These are phyloP conservation scores for Dothiorella sarmentorum DNA, from an alignment of 2,329 filamentous ascomycete species.

Conservation along the genomic window DNA sequence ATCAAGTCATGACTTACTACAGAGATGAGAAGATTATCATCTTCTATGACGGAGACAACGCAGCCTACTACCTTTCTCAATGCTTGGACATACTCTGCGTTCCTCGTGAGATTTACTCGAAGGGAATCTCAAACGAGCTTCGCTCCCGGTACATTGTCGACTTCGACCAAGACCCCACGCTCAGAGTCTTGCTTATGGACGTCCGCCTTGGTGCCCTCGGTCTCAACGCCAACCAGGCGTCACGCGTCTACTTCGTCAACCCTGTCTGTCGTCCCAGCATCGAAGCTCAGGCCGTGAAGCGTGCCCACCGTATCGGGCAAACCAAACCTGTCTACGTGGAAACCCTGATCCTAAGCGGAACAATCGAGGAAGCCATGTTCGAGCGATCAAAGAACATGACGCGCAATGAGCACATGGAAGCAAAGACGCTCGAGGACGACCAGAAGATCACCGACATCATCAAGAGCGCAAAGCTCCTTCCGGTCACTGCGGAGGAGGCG, in stretches of 20 bases:
- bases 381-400: conserved; percentile 72
- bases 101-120: conserved; percentile 65
- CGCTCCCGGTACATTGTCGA: conserved; percentile 73
- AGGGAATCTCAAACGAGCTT: conserved; percentile 56
- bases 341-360: conserved; percentile 75
- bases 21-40: conserved; percentile 79
- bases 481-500: conserved; percentile 35
- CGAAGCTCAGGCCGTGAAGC: conserved; percentile 87
- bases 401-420: conserved; percentile 53
- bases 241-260: conserved; percentile 82
- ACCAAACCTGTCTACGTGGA: conserved; percentile 75
- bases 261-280: conserved; percentile 81
- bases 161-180: conserved; percentile 67
- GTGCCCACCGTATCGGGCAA: conserved; percentile 84
- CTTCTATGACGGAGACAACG: conserved; percentile 87
- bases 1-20: conserved; percentile 66
- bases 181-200: conserved; percentile 85
- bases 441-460: conserved; percentile 57
- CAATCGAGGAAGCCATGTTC: conserved; percentile 81
- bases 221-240: conserved; percentile 78
- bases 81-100: conserved; percentile 69
- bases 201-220: conserved; percentile 86
- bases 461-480: conserved; percentile 51
- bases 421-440: conserved; percentile 58
- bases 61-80: conserved; percentile 81